A percentile compares a stretch with the other conserved stretches of the same genome.
phyloP scores from a whole-genome alignment of 2,329 filamentous ascomycete genomes.

The Pseudogymnoascus sp. region DNA sequence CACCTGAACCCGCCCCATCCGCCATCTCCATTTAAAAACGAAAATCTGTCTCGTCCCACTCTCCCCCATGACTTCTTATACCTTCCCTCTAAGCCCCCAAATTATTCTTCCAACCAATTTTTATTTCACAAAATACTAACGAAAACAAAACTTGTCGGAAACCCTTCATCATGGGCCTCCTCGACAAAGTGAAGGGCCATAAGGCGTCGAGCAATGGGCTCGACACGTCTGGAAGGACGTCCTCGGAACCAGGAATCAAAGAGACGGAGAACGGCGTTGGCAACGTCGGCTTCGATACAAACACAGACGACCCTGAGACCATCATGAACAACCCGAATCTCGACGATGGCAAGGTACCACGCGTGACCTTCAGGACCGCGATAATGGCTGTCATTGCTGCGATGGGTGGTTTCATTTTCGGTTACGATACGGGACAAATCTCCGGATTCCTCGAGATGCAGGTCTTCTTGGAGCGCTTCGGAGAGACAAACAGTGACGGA shows the following conservation, averaged over 20 bases:
- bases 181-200: slow-evolving; percentile 4
- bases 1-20: neutral
- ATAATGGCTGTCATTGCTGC: slow-evolving; percentile 18
- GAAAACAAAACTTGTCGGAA: neutral
- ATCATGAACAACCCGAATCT: slow-evolving; percentile 8
- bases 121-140: neutral
- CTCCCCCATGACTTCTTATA: slow-evolving; percentile 1
- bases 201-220: slow-evolving; percentile 1
- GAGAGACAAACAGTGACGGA: slow-evolving; percentile 28
- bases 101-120: neutral
- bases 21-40: slow-evolving; percentile 5
- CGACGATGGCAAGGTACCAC: slow-evolving; percentile 4
- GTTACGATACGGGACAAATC: slow-evolving; percentile 34
- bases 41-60: slow-evolving; percentile 7
- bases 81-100: neutral
- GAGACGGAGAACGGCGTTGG: neutral
- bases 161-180: slow-evolving; percentile 3
- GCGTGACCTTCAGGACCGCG: neutral
- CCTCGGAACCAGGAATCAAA: neutral
- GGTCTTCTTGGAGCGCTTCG: slow-evolving; percentile 50
- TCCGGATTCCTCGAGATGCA: slow-evolving; percentile 55
- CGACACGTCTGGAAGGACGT: neutral
- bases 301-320: neutral
- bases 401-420: slow-evolving; percentile 29
- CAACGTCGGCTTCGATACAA: neutral